phyloP scores from a whole-genome alignment of 257 asterid genomes.

The Mitragyna speciosa region DNA sequence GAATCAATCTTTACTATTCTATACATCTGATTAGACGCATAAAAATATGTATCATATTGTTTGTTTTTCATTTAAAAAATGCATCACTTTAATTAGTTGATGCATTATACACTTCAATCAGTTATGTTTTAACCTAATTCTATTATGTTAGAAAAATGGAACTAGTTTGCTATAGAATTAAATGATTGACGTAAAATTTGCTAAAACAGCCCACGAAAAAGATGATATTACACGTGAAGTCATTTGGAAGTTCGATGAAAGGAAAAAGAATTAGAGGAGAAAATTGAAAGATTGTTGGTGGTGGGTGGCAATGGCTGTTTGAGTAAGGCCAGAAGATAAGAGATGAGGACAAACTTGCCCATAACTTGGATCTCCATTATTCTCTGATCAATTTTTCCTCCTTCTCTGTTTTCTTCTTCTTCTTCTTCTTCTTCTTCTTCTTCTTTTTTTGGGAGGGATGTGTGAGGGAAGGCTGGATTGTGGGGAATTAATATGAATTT shows the following conservation, averaged over 20 bases:
- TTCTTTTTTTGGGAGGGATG: too few relatives aligned
- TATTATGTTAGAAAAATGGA: too few relatives aligned
- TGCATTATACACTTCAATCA: neutral
- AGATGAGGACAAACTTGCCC: constrained; percentile 20
- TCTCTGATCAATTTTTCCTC: constrained; percentile 19
- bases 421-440: too few relatives aligned
- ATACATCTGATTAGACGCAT: too few relatives aligned
- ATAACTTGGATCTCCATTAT: constrained; percentile 20
- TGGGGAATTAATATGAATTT: neutral
- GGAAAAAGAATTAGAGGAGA: neutral
- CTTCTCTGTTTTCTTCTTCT: too few relatives aligned
- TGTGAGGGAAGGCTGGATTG: too few relatives aligned
- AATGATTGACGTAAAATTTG: neutral
- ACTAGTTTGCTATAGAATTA: neutral
- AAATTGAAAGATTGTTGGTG: neutral
- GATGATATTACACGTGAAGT: neutral
- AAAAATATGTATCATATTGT: too few relatives aligned
- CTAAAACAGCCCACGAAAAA: neutral
- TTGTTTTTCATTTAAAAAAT: too few relatives aligned
- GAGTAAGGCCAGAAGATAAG: constrained; percentile 18
- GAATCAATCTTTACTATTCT: too few relatives aligned
- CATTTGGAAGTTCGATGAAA: neutral
- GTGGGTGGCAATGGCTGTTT: constrained; percentile 7
- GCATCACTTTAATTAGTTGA: too few relatives aligned
- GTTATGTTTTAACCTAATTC: too few relatives aligned